Base-by-base conservation (phyloP, 805 yeast species). In the Ogataea trehalophila region DNA sequence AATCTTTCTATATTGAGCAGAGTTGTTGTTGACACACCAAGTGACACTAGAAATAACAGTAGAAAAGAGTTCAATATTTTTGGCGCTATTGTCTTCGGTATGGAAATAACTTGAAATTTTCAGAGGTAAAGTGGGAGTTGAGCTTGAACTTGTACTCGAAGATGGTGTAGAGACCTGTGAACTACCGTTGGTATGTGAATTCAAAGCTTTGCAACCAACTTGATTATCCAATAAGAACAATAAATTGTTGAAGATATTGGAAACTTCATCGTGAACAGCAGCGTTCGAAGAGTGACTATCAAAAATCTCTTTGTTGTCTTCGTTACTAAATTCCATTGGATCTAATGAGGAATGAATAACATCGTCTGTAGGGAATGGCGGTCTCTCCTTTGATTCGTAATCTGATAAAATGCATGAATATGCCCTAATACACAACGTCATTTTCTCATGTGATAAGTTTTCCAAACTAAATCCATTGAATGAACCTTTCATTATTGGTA, bases 321-420 rank as follows among this genome's bases (percentile, higher is more conserved):
- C 56, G 42, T 60, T 63, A 48, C 64, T 58, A 33, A 61, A 65
- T 37, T 65, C 68, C 52, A 62, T 53, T 9, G 69, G 70, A 45
- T 65, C 70, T 15, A 66, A 43, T 1, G 68, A 60, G 16, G 62
- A 56, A 35, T 59, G 63, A 20, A 73, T 59, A 1, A 71, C 70
- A 38, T 73, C 76, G 50, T 78, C 81, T 3, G 79, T 70, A 26
- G 96, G 97, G 63, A 89, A 92, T 1, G 74, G 73, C 0, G 97
- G 97, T 46, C 79, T 70, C 39, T 76, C 80, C 13, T 75, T 72
- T 4, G 69, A 50, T 46, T 77, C 77, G 44, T 72, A 75, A 50
- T 87, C 95, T 46, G 78, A 75, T 34, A 91, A 67, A 41, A 89
- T 78, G n/a, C 81, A 75, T 42, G 83, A 73, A 59, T 87, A 92